Base-by-base conservation (phyloP, 192 early-diverging fungal species). In the Backusella circina region DNA sequence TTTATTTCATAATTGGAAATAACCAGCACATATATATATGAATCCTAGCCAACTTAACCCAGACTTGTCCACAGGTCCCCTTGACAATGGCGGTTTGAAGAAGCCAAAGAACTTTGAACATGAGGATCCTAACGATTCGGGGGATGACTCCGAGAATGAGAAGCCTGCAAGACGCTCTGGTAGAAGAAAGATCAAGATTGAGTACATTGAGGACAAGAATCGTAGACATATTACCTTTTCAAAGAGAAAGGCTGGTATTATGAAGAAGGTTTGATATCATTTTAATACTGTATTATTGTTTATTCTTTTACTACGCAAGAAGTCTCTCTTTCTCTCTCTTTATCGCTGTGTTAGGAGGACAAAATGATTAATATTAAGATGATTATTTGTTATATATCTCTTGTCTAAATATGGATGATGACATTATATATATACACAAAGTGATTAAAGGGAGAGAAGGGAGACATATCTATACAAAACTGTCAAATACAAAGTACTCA, bases 211-310 rank as follows among this genome's bases (percentile, higher is more conserved):
- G 64, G 97, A 97, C 81, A 96, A 97, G 85, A 91, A 89, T 70
- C 84, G 95, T 74, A 90, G 97, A 64, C 95, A 96, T 80, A 97
- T 97, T 75, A 97, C 97, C 3, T 97, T 98, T 75, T 91, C 89
- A 78, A 98, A 98, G 81, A 89, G 97, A 77, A 97, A 97, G 81
- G 93, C 95, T 15, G 97, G 97, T 54, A 96, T 98, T 77, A 97
- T 98, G 97, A 98, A 98, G 84, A 98, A 98, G 92, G 91, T 91
- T 79, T 21, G 65, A 33, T 39, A 51, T 13, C 23, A 16, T 37
- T 72, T 57, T 51, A 41, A 9, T 41, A 9, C 1, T 41, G 3
- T n/a, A 39, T 13, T 26, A 44, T 18, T 37, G 16, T 15, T 37
- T 37, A 15, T n/a, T 70, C 12, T 28, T 69, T 69, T 38, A 35